These are phyloP conservation scores for Jatropha podagrica DNA, from an alignment of 441 rosid species.

Conservation along the genomic window DNA sequence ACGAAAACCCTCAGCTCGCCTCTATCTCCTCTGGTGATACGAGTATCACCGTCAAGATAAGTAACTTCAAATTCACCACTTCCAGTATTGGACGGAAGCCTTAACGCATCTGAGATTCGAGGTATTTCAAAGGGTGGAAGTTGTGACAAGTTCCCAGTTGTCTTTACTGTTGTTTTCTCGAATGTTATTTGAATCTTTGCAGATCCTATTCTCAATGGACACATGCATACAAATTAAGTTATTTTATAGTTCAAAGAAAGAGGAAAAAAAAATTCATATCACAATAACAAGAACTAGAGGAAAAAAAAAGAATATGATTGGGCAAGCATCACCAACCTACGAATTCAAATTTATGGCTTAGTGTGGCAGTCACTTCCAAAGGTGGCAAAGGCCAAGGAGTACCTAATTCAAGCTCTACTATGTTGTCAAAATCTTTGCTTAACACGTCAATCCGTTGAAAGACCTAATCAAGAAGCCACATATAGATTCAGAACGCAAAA, in stretches of 20 bases:
- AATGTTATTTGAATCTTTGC: conserved; percentile 66
- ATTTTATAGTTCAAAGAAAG: neutral
- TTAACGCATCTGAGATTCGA: conserved; percentile 63
- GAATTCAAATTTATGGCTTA: conserved; percentile 91
- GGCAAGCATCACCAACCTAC: conserved; percentile 43
- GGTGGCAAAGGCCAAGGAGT: conserved; percentile 93
- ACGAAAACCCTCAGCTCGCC: conserved; percentile 80
- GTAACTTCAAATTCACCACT: conserved; percentile 81
- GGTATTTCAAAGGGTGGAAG: conserved; percentile 80
- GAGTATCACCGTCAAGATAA: conserved; percentile 56
- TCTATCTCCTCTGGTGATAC: conserved; percentile 86
- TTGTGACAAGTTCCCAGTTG: conserved; percentile 63
- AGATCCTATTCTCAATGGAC: conserved; percentile 46
- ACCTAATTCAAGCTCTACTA: conserved; percentile 80
- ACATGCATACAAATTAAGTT: conserved; percentile 1
- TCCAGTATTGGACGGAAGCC: conserved; percentile 64
- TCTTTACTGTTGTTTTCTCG: conserved; percentile 72
- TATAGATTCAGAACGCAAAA: neutral
- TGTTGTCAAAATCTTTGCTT: conserved; percentile 87
- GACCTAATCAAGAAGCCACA: conserved; percentile 44
- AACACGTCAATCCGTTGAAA: conserved; percentile 84
- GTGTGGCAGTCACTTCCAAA: conserved; percentile 68
- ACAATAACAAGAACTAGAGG: neutral
- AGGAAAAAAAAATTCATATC: neutral
- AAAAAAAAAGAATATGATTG: neutral